phyloP scores from a whole-genome alignment of 768 basidiomycete species.

The Podaxis sp. region DNA sequence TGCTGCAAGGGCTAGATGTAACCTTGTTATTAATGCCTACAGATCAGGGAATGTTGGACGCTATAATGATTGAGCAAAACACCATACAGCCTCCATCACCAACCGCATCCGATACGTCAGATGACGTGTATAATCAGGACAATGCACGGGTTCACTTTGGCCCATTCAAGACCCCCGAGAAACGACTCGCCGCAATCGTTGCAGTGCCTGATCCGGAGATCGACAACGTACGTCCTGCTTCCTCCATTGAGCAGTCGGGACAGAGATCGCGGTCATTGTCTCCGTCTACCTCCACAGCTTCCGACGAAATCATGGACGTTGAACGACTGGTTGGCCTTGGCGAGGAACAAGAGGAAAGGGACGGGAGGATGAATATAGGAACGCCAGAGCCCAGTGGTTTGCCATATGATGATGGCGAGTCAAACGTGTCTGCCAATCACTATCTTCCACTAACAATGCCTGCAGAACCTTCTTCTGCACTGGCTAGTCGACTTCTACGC shows the following conservation, averaged over 20 bases:
- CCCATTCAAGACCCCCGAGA: constrained; percentile 52
- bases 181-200: constrained; percentile 36
- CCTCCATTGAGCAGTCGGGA: not conserved
- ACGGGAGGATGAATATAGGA: constrained; percentile 28
- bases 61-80: constrained; percentile 5
- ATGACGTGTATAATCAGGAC: constrained; percentile 42
- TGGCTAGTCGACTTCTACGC: constrained; percentile 64
- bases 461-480: constrained; percentile 63
- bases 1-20: not conserved
- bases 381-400: constrained; percentile 47
- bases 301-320: constrained; percentile 24
- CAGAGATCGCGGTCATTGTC: constrained; percentile 24
- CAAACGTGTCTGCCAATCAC: not conserved
- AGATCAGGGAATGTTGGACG: constrained; percentile 19
- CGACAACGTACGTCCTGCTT: constrained; percentile 24
- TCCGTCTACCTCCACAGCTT: constrained; percentile 20
- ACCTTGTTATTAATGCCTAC: not conserved
- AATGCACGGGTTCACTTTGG: constrained; percentile 49
- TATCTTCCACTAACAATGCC: constrained; percentile 8
- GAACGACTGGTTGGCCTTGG: constrained; percentile 27
- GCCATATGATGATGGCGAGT: constrained; percentile 41
- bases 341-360: constrained; percentile 31
- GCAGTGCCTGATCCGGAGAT: constrained; percentile 14
- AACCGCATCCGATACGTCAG: constrained; percentile 29
- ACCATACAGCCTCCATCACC: constrained; percentile 20